A percentile compares a stretch with the other conserved stretches of the same genome.
Conservation (phyloP, 352 stramenopile genomes). For the Pythium myriotylum region DNA sequence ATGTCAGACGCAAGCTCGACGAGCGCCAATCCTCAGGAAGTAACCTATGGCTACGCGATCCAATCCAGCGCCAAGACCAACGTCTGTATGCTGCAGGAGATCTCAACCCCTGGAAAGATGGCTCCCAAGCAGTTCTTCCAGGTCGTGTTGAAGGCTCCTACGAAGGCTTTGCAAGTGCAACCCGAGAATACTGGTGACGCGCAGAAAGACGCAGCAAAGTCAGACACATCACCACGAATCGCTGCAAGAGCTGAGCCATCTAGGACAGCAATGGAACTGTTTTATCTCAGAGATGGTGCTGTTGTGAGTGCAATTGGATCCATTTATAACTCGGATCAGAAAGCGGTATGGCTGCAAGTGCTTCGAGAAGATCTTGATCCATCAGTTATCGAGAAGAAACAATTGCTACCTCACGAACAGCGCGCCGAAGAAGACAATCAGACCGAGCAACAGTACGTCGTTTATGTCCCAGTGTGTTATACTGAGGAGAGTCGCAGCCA, state of each 20-base stretch:
- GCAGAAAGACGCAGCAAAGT: background rate
- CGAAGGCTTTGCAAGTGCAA: background rate
- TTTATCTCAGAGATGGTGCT: constrained; percentile 49
- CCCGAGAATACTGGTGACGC: background rate
- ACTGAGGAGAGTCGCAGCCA: constrained; percentile 19
- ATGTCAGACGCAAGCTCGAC: constrained; percentile 25
- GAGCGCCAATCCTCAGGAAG: constrained; percentile 37
- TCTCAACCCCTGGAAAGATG: constrained; percentile 58
- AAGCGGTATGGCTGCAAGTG: constrained; percentile 68
- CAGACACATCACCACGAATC: constrained; percentile 19
- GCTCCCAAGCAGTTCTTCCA: constrained; percentile 61
- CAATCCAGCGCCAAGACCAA: constrained; percentile 82
- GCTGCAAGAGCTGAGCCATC: constrained; percentile 41
- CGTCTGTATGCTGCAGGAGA: constrained; percentile 75
- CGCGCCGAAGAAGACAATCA: constrained; percentile 9
- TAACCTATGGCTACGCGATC: constrained; percentile 67
- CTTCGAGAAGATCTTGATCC: constrained; percentile 54
- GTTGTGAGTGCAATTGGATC: constrained; percentile 58
- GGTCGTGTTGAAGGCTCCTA: constrained; percentile 23
- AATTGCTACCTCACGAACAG: constrained; percentile 36
- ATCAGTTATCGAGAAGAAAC: constrained; percentile 34
- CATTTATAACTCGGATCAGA: constrained; percentile 50
- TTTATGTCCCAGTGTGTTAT: constrained; percentile 62
- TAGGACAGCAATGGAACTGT: constrained; percentile 46
- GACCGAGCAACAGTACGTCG: constrained; percentile 36